Base-by-base conservation (phyloP, 192 early-diverging fungal genomes). In the Dissophora ornata region DNA sequence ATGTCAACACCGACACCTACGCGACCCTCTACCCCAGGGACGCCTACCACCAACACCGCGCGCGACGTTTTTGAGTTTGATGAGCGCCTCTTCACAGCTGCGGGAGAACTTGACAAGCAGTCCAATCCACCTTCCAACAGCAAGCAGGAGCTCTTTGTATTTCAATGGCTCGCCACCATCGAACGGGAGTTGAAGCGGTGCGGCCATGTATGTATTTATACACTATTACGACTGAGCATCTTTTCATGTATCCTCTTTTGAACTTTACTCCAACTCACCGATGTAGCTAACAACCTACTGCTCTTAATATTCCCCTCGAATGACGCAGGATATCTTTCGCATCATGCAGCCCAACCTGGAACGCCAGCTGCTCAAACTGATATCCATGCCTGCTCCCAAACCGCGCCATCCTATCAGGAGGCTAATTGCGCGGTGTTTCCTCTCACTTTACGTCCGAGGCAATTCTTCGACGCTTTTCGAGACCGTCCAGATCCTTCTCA, bases 121-220 rank as follows among this genome's bases (percentile, higher is more conserved):
- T 50, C 58, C 8, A 62, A 54, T 38, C 73, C 73, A 8, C 51
- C 73, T 7, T 62, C 73, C 2, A 77, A 77, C 53, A 77, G 40
- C 56, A 91, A 92, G 63, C 86, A 90, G 55, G 97, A 98, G 71
- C 82, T 95, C 50, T 90, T 87, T 66, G 67, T 97, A 1, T 92
- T 97, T 68, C 94, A 95, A 74, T 98, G 96, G 96, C 86, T 98
- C 11, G 88, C 93, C 1, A 80, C 78, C 45, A 85, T 97, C 5
- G 94, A 97, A 82, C 83, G 86, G 32, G 87, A 93, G 46, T 62
- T 94, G 12, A 87, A 90, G 54, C 80, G 59, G 9, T 64, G 77
- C 29, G 59, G 79, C 41, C 69, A 82, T 61, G 87, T 88, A 81
- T 47, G 82, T 50, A 10, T 9, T 16, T 57, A n/a, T 24, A 3